These are phyloP conservation scores for Neonectria faginata DNA, from an alignment of 2,329 filamentous ascomycete species.

Conservation along the genomic window DNA sequence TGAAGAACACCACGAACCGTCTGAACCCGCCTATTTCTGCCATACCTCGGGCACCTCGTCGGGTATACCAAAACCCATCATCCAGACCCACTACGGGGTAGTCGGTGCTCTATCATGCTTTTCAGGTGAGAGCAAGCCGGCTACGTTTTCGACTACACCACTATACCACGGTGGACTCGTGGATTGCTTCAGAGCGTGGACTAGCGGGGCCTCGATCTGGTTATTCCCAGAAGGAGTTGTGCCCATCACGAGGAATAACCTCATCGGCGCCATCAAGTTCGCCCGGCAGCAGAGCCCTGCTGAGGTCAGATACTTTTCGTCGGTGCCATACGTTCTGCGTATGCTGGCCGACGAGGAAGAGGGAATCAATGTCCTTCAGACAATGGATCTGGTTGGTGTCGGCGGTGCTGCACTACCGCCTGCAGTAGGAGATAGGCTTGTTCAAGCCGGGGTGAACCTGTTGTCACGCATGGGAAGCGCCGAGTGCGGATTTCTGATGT, in stretches of 20 bases:
- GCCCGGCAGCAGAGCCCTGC: constrained; percentile 45
- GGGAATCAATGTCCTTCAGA: constrained; percentile 57
- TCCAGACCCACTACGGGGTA: constrained; percentile 62
- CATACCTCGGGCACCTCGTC: constrained; percentile 75
- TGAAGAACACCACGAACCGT: background rate
- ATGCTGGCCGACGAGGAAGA: constrained; percentile 59
- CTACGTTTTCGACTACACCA: constrained; percentile 74
- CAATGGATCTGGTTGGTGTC: constrained; percentile 72
- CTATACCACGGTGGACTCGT: constrained; percentile 74
- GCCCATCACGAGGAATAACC: constrained; percentile 67
- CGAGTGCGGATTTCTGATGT: constrained; percentile 74
- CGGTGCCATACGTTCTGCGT: constrained; percentile 69
- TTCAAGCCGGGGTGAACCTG: constrained; percentile 63
- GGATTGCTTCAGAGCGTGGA: constrained; percentile 72
- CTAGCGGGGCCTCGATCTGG: constrained; percentile 69
- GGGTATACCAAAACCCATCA: constrained; percentile 71
- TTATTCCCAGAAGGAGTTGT: constrained; percentile 68
- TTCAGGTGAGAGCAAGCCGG: constrained; percentile 47
- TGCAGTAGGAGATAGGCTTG: constrained; percentile 65
- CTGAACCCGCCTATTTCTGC: constrained; percentile 66
- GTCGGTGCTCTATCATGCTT: constrained; percentile 67
- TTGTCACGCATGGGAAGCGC: constrained; percentile 73
- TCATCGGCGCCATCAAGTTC: constrained; percentile 59
- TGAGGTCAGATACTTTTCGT: constrained; percentile 68
- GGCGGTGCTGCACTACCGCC: constrained; percentile 70